Evolutionary conservation across 1,139 yeast species (phyloP).

Genomic region (Taiozyma sp.): DNA sequence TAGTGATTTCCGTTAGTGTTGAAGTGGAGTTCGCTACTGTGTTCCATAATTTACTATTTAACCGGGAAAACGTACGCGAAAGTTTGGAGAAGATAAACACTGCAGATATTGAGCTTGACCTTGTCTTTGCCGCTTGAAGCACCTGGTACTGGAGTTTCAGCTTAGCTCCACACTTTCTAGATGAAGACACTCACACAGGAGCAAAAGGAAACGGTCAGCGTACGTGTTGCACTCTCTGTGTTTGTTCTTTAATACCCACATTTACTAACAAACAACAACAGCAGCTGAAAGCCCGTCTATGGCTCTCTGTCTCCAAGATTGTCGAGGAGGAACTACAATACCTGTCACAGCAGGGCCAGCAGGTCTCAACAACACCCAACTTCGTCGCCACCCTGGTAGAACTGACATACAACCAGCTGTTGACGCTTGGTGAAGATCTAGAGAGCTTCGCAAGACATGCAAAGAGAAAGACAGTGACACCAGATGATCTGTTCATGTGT

Average conservation of each 20-base stretch:
- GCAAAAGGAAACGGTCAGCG: conserved; percentile 28
- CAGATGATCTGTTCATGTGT: conserved; percentile 53
- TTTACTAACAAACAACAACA: conserved; percentile 13
- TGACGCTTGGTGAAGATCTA: conserved; percentile 52
- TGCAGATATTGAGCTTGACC: neutral
- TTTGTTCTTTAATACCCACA: neutral
- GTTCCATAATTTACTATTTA: neutral
- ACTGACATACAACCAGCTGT: conserved; percentile 51
- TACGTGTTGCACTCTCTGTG: conserved; percentile 12
- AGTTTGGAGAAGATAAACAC: neutral
- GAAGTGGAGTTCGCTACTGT: neutral
- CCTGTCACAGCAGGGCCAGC: conserved; percentile 9
- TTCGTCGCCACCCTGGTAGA: conserved; percentile 61
- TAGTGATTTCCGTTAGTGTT: neutral
- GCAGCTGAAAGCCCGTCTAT: conserved; percentile 44
- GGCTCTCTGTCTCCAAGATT: conserved; percentile 52
- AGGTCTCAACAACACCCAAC: conserved; percentile 36
- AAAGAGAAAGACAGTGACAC: conserved; percentile 43
- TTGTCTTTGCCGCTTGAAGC: neutral
- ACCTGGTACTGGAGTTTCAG: neutral
- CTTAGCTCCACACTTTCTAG: neutral
- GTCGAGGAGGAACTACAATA: conserved; percentile 39
- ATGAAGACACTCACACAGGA: conserved; percentile 24
- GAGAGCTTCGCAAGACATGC: conserved; percentile 65
- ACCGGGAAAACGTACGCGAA: neutral